These are phyloP conservation scores for Plasmodium relictum DNA, from an alignment of 169 alveolate species.

Conservation along the genomic window DNA sequence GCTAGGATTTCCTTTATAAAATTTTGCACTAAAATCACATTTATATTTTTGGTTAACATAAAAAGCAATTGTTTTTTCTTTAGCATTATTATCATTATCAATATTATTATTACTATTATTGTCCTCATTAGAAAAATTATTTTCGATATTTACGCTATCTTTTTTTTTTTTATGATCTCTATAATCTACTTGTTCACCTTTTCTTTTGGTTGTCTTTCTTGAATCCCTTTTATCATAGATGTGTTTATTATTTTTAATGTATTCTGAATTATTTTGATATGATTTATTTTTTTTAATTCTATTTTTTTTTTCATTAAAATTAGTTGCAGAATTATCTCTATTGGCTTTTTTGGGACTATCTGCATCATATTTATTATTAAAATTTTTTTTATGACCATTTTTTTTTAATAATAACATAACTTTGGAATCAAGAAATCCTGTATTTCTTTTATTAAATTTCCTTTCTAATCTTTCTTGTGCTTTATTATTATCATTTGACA, in stretches of 20 bases:
- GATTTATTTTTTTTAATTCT: background rate
- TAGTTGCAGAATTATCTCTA: background rate
- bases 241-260: background rate
- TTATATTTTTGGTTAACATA: constrained; percentile 60
- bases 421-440: constrained; percentile 28
- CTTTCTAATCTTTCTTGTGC: constrained; percentile 21
- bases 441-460: constrained; percentile 7
- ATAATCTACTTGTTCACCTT: background rate
- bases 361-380: background rate
- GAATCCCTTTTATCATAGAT: constrained; percentile 1
- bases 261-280: background rate
- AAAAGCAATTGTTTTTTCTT: constrained; percentile 28
- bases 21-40: constrained; percentile 35
- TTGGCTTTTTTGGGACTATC: background rate
- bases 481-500: constrained; percentile 26
- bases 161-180: constrained; percentile 34
- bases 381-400: constrained; percentile 3
- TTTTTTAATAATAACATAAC: constrained; percentile 35
- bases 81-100: background rate
- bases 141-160: background rate
- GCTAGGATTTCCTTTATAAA: constrained; percentile 39
- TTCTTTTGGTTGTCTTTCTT: background rate
- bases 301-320: background rate
- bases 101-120: background rate
- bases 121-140: background rate